Evolutionary conservation across 805 yeast species (phyloP), one percentile per base, ranked within the genome.

Genomic region (Lipomyces sp.): DNA sequence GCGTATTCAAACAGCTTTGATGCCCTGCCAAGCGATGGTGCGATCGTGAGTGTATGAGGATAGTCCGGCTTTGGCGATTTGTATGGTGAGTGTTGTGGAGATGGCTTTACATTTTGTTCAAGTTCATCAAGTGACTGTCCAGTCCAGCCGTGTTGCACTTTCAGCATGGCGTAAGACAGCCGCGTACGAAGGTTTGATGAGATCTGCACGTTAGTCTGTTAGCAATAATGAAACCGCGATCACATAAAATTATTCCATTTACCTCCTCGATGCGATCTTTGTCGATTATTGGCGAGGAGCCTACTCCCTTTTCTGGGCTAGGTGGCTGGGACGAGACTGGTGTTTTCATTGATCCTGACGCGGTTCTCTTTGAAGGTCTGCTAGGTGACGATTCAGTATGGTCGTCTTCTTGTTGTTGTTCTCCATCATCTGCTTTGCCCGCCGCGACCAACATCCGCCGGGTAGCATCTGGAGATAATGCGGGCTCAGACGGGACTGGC

Each of bases 101-200:
- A 30, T 11, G n/a, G 59, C 15, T 30, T 15, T 33, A 60, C 63
- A 10, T 50, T 50, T 35, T 66, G 63, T 54, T 72, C 74, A 18
- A 72, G 42, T 18, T 72, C 72, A 18, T 62, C 70, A 13, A 72
- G 64, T 2, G 73, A 66, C 13, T 61, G 74, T 8, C 59, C 59
- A 10, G 71, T 45, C 75, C 73, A 71, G 37, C 74, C 74, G 50
- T 75, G 63, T 53, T 75, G 76, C 11, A 75, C 75, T 60, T 74
- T 75, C 24, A 68, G 39, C 67, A 74, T 71, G 13, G 77, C 77
- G 67, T 69, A 67, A 24, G 76, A 65, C 30, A 75, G 66, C 42
- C 76, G 71, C 15, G 72, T 67, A 48, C 70, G 68, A 39, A 75
- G 63, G 37, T 69, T 74, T 34, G 67, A 62, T 8, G 75, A 71